Evolutionary conservation across 768 basidiomycete genomes (phyloP).

Genomic region (Tylopilus rubrobrunneus): DNA sequence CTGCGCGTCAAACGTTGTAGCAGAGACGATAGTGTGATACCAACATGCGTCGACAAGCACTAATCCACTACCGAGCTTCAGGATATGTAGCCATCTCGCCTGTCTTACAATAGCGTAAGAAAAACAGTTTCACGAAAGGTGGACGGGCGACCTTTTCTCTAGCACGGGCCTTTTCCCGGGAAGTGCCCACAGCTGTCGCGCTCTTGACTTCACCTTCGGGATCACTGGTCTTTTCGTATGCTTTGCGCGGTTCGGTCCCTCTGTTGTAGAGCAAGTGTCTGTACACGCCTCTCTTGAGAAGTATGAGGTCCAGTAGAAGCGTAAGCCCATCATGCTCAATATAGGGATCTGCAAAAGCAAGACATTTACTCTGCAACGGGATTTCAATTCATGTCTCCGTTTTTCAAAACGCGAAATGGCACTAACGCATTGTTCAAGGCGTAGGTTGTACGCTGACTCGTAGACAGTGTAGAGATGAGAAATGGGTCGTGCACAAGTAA

Average conservation of each 20-base stretch:
- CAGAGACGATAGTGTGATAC: slow-evolving; percentile 23
- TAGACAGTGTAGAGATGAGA: slow-evolving; percentile 80
- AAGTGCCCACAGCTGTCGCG: background rate
- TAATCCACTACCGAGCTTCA: slow-evolving; percentile 55
- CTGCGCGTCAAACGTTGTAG: slow-evolving; percentile 1
- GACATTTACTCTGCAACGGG: slow-evolving; percentile 49
- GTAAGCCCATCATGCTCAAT: slow-evolving; percentile 79
- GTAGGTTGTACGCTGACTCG: slow-evolving; percentile 69
- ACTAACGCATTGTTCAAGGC: slow-evolving; percentile 82
- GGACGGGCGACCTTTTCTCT: slow-evolving; percentile 26
- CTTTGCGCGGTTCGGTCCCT: slow-evolving; percentile 58
- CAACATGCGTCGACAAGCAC: slow-evolving; percentile 70
- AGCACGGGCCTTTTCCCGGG: slow-evolving; percentile 3
- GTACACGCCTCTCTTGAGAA: slow-evolving; percentile 79
- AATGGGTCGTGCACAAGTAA: slow-evolving; percentile 61
- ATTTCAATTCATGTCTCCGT: slow-evolving; percentile 4
- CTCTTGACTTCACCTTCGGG: background rate
- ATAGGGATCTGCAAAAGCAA: slow-evolving; percentile 77
- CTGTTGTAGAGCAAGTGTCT: slow-evolving; percentile 80
- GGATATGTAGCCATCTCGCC: slow-evolving; percentile 59
- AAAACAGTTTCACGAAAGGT: background rate
- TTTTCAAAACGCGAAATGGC: background rate
- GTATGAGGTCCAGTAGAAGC: slow-evolving; percentile 72
- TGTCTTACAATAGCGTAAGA: slow-evolving; percentile 36
- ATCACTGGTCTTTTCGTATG: slow-evolving; percentile 19